Evolutionary conservation across 2,329 filamentous ascomycete genomes (phyloP), one percentile per base, ranked within the genome.

Genomic region (Lasiodiplodia theobromae): DNA sequence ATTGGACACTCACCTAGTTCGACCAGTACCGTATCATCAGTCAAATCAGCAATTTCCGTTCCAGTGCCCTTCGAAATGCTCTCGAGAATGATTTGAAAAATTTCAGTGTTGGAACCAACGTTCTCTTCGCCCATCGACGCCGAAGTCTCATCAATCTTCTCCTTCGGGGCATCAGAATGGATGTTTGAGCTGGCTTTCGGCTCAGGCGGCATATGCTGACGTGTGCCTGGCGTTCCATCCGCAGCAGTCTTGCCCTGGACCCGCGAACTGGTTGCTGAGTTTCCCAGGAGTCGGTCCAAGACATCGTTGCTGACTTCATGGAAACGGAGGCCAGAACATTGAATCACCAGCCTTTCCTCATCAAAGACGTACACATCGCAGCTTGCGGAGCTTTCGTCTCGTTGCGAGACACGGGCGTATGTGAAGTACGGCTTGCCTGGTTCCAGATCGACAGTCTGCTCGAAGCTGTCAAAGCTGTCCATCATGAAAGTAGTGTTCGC

Each of bases 251-350:
- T 88, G 57, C 91, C 84, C 70, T 83, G 82, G 74, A 60, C 78
- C 72, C n/a, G 80, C 71, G 2, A 79, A 71, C 28, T 79, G 77
- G 44, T 77, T 79, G 70, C 74, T 67, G 34, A 71, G 75, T 72
- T 80, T 81, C 70, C 86, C 86, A 56, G 84, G 82, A 1, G 89
- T 88, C 67, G 90, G 89, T 91, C 89, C 70, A 92, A 82, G 25
- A 89, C 83, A 73, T 86, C 86, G 73, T 89, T 88, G 49, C 89
- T 89, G 64, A 91, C 89, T 72, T 87, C 84, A 76, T 88, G 86
- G 82, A 92, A 91, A 78, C 88, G 89, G 72, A 91, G 83, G 58
- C 89, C 88, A 64, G 84, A 84, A 68, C 87, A 85, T 70, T 88
- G 79, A 68, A 85, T 86, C 69, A 89, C 81, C 69, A 88, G 85